Conservation (phyloP, 23 red algal species). For the Chondrus crispus region DNA sequence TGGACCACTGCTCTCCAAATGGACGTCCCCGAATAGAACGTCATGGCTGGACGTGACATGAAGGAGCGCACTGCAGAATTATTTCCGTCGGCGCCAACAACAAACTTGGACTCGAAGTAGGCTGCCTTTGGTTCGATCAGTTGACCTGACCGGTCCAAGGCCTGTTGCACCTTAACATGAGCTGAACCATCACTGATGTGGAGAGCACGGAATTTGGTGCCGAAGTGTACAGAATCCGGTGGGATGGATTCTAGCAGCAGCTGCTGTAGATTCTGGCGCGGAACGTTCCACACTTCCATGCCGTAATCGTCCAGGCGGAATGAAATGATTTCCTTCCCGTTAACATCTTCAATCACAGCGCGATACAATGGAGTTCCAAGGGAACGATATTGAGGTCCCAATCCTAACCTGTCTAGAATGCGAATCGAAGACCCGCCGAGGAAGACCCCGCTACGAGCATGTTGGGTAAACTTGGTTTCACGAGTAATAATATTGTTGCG, state of each 20-base stretch:
- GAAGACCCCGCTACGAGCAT: conserved; percentile 37
- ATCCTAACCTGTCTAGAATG: conserved; percentile 58
- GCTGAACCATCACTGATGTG: neutral
- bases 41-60: conserved; percentile 49
- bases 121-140: neutral
- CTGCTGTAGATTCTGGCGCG: conserved; percentile 40
- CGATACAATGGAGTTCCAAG: conserved; percentile 32
- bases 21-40: conserved; percentile 8
- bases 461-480: conserved; percentile 31
- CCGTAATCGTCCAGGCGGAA: conserved; percentile 36
- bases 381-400: conserved; percentile 41
- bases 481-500: conserved; percentile 45
- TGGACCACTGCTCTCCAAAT: conserved; percentile 47
- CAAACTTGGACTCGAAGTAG: conserved; percentile 35
- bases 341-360: conserved; percentile 11
- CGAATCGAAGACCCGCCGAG: conserved; percentile 32
- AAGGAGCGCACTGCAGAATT: conserved; percentile 41
- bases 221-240: conserved; percentile 40
- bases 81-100: conserved; percentile 52
- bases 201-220: conserved; percentile 42
- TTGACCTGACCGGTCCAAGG: neutral
- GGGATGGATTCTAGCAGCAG: conserved; percentile 57
- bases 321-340: conserved; percentile 17
- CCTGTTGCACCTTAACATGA: conserved; percentile 16
- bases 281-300: conserved; percentile 54